Evolutionary conservation across 495 filamentous ascomycete species (phyloP).

Genomic region (Chaetomium tenue): DNA sequence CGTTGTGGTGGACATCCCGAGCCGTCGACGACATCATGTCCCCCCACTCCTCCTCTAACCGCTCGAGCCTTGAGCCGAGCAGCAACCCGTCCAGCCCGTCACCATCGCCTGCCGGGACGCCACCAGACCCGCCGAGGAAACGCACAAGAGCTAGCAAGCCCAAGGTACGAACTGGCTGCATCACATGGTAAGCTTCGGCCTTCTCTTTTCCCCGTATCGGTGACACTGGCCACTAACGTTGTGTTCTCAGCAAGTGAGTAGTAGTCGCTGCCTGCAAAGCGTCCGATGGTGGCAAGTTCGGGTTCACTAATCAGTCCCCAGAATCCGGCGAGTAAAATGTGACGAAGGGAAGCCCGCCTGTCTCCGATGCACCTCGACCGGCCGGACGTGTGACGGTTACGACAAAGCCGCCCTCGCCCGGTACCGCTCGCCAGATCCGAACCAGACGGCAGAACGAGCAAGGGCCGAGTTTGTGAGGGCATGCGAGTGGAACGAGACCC

Average conservation of each 20-base stretch:
- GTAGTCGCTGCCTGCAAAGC: not conserved
- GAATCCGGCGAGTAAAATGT: constrained; percentile 42
- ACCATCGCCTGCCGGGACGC: constrained; percentile 9
- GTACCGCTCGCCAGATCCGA: constrained; percentile 15
- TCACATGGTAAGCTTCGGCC: constrained; percentile 31
- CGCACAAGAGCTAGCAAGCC: constrained; percentile 37
- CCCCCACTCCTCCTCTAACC: not conserved
- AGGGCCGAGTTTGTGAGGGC: constrained; percentile 35
- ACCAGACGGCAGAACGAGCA: constrained; percentile 28
- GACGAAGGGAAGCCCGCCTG: constrained; percentile 45
- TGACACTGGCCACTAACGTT: not conserved
- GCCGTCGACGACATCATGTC: constrained; percentile 5
- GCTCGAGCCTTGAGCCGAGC: constrained; percentile 13
- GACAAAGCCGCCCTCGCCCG: constrained; percentile 31
- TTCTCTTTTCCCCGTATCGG: not conserved
- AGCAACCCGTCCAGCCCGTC: constrained; percentile 23
- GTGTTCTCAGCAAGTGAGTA: constrained; percentile 28
- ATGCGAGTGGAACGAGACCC: constrained; percentile 34
- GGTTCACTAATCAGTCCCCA: constrained; percentile 8
- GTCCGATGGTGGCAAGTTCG: not conserved
- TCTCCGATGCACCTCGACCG: constrained; percentile 43
- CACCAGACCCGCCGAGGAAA: constrained; percentile 25
- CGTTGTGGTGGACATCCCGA: not conserved
- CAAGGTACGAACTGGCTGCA: constrained; percentile 37
- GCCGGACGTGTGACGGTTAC: constrained; percentile 47